Evolutionary conservation across 345 rosid genomes (phyloP).

Genomic region (Dimocarpus longan): DNA sequence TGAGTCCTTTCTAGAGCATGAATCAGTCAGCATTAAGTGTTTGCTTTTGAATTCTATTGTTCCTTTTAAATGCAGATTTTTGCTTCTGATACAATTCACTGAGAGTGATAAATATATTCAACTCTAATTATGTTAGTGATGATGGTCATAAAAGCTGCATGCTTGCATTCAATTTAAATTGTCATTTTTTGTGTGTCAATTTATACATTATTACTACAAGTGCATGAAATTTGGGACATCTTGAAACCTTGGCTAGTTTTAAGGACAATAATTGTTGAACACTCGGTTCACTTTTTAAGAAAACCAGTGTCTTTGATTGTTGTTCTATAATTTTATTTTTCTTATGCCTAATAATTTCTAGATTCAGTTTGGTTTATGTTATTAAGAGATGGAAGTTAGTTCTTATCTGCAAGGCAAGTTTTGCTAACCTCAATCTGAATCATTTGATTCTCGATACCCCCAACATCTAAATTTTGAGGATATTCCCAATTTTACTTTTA

Average conservation of each 20-base stretch:
- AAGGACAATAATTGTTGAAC: neutral
- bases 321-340: neutral
- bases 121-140: neutral
- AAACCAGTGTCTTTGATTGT: neutral
- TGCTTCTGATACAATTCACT: neutral
- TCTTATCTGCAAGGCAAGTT: neutral
- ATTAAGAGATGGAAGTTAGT: neutral
- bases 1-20: neutral
- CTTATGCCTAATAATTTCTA: neutral
- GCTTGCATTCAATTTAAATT: conserved; percentile 2
- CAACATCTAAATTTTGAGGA: conserved; percentile 5
- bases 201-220: neutral
- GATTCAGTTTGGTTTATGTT: neutral
- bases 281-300: neutral
- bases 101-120: neutral
- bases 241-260: neutral
- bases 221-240: neutral
- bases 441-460: neutral
- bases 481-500: neutral
- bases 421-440: neutral
- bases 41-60: neutral
- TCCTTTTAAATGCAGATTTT: neutral
- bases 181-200: neutral
- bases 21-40: conserved; percentile 1
- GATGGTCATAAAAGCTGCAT: neutral